phyloP scores from a whole-genome alignment of 2,329 filamentous ascomycete genomes.

The Hymenotorrendiella dingleyae region DNA sequence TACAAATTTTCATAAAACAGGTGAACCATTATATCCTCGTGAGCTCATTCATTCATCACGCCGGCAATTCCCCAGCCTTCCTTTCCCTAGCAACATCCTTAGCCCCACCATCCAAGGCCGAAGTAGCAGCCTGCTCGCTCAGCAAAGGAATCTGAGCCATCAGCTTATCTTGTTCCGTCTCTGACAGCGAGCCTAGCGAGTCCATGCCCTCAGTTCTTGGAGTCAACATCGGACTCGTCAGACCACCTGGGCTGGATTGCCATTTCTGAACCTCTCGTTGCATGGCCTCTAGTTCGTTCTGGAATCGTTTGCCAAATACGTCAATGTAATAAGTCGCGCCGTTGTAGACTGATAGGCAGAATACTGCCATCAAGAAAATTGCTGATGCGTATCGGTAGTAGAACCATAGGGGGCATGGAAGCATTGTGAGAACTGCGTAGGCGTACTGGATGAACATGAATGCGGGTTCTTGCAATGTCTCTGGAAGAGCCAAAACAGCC shows the following conservation, averaged over 20 bases:
- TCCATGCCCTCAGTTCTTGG: conserved; percentile 28
- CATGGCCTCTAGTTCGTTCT: conserved; percentile 88
- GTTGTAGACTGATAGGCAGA: conserved; percentile 93
- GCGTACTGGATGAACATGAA: conserved; percentile 96
- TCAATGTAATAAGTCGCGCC: conserved; percentile 98
- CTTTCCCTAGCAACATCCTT: conserved; percentile 44
- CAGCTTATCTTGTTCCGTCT: conserved; percentile 9
- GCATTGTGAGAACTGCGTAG: conserved; percentile 88
- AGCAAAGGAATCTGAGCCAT: conserved; percentile 55
- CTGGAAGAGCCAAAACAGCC: conserved; percentile 72
- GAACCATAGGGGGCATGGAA: conserved; percentile 94
- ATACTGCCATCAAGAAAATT: conserved; percentile 72
- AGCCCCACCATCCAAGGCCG: conserved; percentile 40
- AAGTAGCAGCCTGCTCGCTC: conserved; percentile 40
- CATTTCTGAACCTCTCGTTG: conserved; percentile 84
- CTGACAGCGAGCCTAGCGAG: conserved; percentile 16
- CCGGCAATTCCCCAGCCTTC: conserved; percentile 32
- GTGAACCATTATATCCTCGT: too few species aligned
- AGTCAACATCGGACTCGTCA: conserved; percentile 35
- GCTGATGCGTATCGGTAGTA: conserved; percentile 77
- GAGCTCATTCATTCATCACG: too few species aligned
- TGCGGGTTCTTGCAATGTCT: conserved; percentile 71
- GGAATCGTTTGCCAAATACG: conserved; percentile 92
- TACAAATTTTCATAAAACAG: neutral
- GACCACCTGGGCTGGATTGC: conserved; percentile 58